Evolutionary conservation across 148 eudicot genomes (phyloP), one percentile per base, ranked within the genome.

Genomic region (Cornus florida): DNA sequence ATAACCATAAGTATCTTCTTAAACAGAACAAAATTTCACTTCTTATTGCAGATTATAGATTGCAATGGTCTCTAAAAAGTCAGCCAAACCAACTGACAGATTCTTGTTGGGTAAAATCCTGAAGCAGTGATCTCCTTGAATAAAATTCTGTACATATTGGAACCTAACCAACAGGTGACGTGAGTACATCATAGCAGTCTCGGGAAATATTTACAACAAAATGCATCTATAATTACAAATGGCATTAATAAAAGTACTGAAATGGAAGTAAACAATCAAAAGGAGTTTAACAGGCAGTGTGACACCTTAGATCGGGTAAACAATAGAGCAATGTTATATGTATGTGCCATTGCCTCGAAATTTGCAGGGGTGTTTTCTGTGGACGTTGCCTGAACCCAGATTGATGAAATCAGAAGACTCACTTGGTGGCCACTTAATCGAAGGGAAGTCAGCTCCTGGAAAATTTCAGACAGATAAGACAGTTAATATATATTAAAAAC

Each of bases 361-460:
- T 86, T 91, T 82, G 79, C 83, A 22, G 97, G 98, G 75, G 88
- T 81, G 80, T 91, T 94, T 76, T 88, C 97, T 33, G 84, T 56
- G 35, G 83, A 83, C 77, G 86, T 81, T 77, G 93, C 94, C 83
- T 94, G 98, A 86, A 89, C 87, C 98, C 98, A 94, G 79, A 92
- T 86, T 67, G 94, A 93, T 62, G 98, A 92, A 80, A 94, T 97
- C 84, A 94, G 81, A 76, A 92, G 94, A 79, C 93, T 87, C 82
- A 94, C 90, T 89, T 94, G 97, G 81, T 94, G 97, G 73, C 92
- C 88, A 82, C 98, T 94, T 82, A 94, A 77, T 78, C 97, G 82
- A 79, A 94, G 89, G 81, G 94, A 84, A 77, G 86, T 83, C 79
- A 75, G 75, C 72, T 88, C 94, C 98, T 94, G 83, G n/a, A 81